Evolutionary conservation across 768 basidiomycete species (phyloP), one percentile per base, ranked within the genome.

Genomic region (Candolleomyces efflorescens): DNA sequence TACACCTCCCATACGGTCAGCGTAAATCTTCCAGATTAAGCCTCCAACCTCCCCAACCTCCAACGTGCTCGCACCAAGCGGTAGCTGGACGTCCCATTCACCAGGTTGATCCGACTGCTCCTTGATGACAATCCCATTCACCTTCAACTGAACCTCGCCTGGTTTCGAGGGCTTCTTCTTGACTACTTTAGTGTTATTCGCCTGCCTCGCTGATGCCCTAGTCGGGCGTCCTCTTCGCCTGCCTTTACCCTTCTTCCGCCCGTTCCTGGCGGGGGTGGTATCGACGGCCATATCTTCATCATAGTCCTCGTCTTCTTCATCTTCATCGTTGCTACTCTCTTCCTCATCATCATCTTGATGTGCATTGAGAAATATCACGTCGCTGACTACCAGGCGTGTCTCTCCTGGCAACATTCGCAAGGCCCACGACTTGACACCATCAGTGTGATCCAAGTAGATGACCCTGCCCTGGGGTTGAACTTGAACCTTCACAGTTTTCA

Each of bases 41-140:
- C 87, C 87, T 36, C 82, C 85, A 64, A 79, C 80, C 73, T 89
- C 87, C 36, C 90, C 89, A 23, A 93, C 72, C 68, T 92, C 91
- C 26, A 93, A 68, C 17, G 83, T 71, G 63, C 82, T 89, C 4
- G 75, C 64, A 13, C 91, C 91, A 3, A 74, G 67, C 0, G 81
- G 75, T 17, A 90, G 70, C 17, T 80, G 78, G 15, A 90, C 71
- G 62, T 80, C 78, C 91, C 90, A 92, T 53, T 78, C 70, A 0
- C 81, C 80, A 46, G 74, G 69, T 17, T 73, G 69, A 23, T 77
- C 80, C 38, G 77, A 68, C 47, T 76, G 75, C 55, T 78, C 77
- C 26, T 77, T 73, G 18, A 84, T 70, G 3, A 78, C 53, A 32
- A 75, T 67, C 12, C 86, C 84, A 64, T 91, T 89, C 55, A 89